Evolutionary conservation across 1,284 basidiomycete genomes (phyloP), one percentile per base, ranked within the genome.

Genomic region (Caloboletus inedulis): DNA sequence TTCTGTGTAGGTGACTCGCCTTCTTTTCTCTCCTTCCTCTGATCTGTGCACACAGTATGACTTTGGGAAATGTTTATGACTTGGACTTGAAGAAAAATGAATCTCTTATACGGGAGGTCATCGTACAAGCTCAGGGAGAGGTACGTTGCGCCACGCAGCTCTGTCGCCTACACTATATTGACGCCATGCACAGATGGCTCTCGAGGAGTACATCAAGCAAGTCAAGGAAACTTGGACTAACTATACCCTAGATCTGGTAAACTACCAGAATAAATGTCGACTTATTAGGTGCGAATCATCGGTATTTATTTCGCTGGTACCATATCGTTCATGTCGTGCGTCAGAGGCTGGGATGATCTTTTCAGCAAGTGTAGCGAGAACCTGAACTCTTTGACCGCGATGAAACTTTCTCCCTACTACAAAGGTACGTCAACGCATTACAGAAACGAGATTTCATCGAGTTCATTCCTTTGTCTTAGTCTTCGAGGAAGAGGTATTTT

Each of bases 191-290:
- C 57, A 92, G 85, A 93, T 94, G 91, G 92, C 92, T 12, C 79
- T 94, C 19, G 93, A 96, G 68, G 93, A 95, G 66, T 96, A 94
- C 68, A 86, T 96, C 69, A 91, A 91, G 59, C 90, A 96, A 71
- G 94, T 98, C 64, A 94, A 94, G 69, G 97, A 99, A 72, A 90
- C 84, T 2, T 99, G 97, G 97, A 92, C 91, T 1, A 94, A 82
- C 62, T 99, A 98, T 70, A 90, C 93, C 3, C 81, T 99, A 46
- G 97, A 99, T 59, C 78, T 99, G 44, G 92, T 98, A 63, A 96
- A 98, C 69, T 99, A 99, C 68, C 97, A 99, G 77, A 98, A 96
- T 74, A 98, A 96, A 72, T 98, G 95, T 63, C 86, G 96, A 43
- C 80, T 99, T 33, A 98, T 99, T 62, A 84, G 87, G 89, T 90